Evolutionary conservation across 1,284 basidiomycete species (phyloP), one percentile per base, ranked within the genome.

Genomic region (Boletellus deceptivus): DNA sequence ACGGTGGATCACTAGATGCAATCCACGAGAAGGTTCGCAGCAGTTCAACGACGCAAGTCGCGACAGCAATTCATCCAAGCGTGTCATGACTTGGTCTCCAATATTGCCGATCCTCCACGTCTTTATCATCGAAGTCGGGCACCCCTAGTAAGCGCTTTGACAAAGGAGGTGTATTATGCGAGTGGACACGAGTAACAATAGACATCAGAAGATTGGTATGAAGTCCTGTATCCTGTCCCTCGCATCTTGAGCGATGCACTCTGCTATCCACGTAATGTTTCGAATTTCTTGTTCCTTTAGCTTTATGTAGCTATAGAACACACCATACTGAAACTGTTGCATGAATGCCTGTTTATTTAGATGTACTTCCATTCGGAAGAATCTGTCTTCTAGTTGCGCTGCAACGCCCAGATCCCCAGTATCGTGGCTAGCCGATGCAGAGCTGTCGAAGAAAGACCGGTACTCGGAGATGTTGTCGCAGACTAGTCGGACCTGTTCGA

Each of bases 261-360:
- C 94, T 49, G 93, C 92, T 70, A 98, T 95, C 95, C 95, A 98
- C 31, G 93, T 96, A 64, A 99, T 71, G 67, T 93, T 98, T 60
- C 97, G 77, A 58, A 99, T 95, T 76, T 99, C 97, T 76, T 99
- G 97, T 76, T 99, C 97, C 79, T 99, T 99, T 69, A 99, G 77
- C 75, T 97, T 98, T 72, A 96, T 79, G 65, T 94, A 96, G 64
- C 86, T 87, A 69, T 95, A 98, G 70, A 98, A 98, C 35, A 95
- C 84, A 33, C 87, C 90, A 63, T 89, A 88, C 70, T 95, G 92
- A 78, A 95, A 96, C 74, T 97, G 94, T 72, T 96, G 94, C 65
- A 98, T 70, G 77, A 97, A 98, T 34, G 91, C 84, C 61, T 86
- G 82, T 75, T 96, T 96, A 79, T 98, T 98, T 57, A 95, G 73